phyloP scores from a whole-genome alignment of 805 yeast genomes.

The Millerago galiae region DNA sequence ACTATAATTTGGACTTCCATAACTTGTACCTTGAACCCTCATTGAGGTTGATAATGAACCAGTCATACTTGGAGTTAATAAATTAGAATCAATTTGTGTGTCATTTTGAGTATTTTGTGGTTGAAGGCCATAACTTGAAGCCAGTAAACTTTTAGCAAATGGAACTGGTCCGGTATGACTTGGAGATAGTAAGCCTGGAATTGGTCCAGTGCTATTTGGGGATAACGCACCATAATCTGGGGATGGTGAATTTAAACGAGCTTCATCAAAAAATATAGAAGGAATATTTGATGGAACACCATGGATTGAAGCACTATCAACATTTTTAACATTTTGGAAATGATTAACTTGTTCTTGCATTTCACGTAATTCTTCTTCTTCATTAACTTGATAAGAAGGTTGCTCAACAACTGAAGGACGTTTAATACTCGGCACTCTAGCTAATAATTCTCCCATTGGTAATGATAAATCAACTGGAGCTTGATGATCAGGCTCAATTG shows the following conservation, averaged over 20 bases:
- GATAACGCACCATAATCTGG: constrained; percentile 12
- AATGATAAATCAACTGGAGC: constrained; percentile 49
- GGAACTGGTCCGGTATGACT: constrained; percentile 15
- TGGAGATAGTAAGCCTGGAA: constrained; percentile 14
- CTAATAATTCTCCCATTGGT: constrained; percentile 72
- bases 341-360: constrained; percentile 70
- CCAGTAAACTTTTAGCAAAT: constrained; percentile 19
- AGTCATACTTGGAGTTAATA: constrained; percentile 25
- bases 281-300: constrained; percentile 61
- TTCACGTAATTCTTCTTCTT: constrained; percentile 63
- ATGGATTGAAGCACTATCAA: constrained; percentile 68
- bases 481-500: constrained; percentile 12
- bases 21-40: constrained; percentile 3
- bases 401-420: neutral
- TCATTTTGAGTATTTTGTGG: constrained; percentile 3
- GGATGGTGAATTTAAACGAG: constrained; percentile 11
- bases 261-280: constrained; percentile 27
- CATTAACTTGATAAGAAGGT: constrained; percentile 41
- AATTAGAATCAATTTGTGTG: neutral
- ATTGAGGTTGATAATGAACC: constrained; percentile 30
- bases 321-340: constrained; percentile 65
- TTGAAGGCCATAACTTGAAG: constrained; percentile 2
- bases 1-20: neutral
- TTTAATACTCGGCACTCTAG: constrained; percentile 32
- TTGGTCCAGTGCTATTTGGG: constrained; percentile 26